Conservation (phyloP, 768 basidiomycete species). For the Tricholoma sp. region DNA sequence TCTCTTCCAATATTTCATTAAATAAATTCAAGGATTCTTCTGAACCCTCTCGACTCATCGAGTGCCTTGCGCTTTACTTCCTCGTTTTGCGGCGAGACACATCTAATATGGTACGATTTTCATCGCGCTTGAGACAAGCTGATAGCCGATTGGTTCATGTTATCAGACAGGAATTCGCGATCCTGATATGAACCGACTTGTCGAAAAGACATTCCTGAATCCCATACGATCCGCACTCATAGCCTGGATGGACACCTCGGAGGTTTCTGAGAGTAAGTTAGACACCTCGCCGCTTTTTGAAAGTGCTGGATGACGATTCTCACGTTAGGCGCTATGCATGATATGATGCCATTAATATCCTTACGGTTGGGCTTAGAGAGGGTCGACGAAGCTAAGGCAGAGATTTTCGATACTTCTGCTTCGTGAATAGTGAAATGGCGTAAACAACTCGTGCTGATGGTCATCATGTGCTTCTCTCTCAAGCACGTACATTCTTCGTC, state of each 20-base stretch:
- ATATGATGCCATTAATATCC: slow-evolving; percentile 36
- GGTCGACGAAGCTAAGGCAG: slow-evolving; percentile 32
- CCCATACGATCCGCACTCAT: slow-evolving; percentile 37
- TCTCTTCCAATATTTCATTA: slow-evolving; percentile 30
- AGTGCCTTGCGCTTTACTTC: slow-evolving; percentile 67
- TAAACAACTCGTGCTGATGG: background rate
- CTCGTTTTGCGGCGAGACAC: slow-evolving; percentile 55
- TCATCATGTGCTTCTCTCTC: background rate
- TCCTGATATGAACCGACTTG: slow-evolving; percentile 33
- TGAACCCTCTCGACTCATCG: slow-evolving; percentile 59
- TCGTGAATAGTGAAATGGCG: background rate
- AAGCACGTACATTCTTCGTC: too few relatives aligned
- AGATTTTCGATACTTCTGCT: background rate
- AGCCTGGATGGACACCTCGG: slow-evolving; percentile 24
- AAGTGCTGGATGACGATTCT: background rate
- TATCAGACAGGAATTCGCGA: slow-evolving; percentile 50
- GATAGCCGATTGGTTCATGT: background rate
- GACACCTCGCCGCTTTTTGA: background rate
- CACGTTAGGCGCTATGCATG: slow-evolving; percentile 24
- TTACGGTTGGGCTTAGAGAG: slow-evolving; percentile 46
- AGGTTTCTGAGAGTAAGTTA: slow-evolving; percentile 20
- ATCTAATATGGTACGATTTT: slow-evolving; percentile 43
- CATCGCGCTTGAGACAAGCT: background rate
- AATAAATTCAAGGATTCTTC: slow-evolving; percentile 47
- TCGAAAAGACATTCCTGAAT: slow-evolving; percentile 39